phyloP scores from a whole-genome alignment of 306 rosid genomes.

The Morella rubra region DNA sequence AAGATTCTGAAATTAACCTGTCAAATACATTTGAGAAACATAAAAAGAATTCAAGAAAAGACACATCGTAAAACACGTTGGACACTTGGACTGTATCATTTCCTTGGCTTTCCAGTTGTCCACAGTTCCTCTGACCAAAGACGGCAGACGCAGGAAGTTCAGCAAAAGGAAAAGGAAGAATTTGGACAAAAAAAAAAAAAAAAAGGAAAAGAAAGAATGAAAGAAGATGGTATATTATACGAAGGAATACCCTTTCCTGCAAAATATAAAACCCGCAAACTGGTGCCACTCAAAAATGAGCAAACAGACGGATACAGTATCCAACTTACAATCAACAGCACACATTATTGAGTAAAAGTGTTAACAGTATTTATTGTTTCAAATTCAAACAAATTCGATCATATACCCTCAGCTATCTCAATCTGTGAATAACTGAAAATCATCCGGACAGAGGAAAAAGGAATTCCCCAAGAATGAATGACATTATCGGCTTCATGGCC shows the following conservation, averaged over 20 bases:
- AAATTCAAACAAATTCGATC: constrained; percentile 33
- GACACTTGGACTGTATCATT: neutral
- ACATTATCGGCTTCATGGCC: constrained; percentile 8
- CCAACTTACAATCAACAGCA: constrained; percentile 17
- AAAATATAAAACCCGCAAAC: constrained; percentile 8
- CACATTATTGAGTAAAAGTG: constrained; percentile 5
- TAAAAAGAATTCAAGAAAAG: too few relatives aligned
- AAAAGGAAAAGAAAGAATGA: neutral
- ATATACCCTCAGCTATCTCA: constrained; percentile 30
- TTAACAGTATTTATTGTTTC: constrained; percentile 23
- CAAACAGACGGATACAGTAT: neutral
- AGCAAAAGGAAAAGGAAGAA: neutral
- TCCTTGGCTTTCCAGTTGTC: neutral
- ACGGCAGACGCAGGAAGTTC: neutral
- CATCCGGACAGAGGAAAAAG: neutral
- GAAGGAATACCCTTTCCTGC: neutral
- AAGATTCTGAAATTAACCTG: too few relatives aligned
- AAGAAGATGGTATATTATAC: neutral
- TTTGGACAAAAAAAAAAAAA: too few relatives aligned
- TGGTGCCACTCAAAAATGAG: constrained; percentile 15
- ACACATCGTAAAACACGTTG: too few relatives aligned
- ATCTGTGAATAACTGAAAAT: constrained; percentile 7
- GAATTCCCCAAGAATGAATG: constrained; percentile 1
- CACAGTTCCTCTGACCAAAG: neutral
- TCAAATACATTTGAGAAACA: too few relatives aligned